These are phyloP conservation scores for Apiosordaria backusii DNA, from an alignment of 495 filamentous ascomycete species.

Conservation along the genomic window DNA sequence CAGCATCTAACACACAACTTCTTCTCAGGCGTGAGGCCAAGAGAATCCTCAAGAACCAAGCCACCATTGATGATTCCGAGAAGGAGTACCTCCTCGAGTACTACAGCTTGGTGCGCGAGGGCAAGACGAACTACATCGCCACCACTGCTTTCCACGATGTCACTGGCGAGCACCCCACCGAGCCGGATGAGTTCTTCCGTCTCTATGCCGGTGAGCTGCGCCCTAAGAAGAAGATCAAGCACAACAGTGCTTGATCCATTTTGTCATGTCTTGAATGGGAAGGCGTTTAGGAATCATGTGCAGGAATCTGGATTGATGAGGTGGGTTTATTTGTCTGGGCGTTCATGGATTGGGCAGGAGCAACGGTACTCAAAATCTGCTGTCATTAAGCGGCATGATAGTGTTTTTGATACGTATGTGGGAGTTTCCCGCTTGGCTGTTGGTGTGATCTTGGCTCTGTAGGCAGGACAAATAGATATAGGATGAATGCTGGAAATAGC, in stretches of 20 bases:
- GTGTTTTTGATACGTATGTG: background rate
- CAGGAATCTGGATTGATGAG: background rate
- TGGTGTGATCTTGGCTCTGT: background rate
- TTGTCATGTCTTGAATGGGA: background rate
- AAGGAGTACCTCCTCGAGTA: slow-evolving; percentile 55
- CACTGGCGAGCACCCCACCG: slow-evolving; percentile 48
- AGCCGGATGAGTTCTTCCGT: slow-evolving; percentile 53
- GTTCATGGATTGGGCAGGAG: background rate
- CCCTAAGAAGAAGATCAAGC: slow-evolving; percentile 37
- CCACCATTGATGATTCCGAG: slow-evolving; percentile 46
- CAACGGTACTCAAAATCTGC: background rate
- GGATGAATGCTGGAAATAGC: background rate
- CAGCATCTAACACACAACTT: slow-evolving; percentile 11
- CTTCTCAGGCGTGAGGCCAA: slow-evolving; percentile 43
- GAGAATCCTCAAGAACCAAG: slow-evolving; percentile 41
- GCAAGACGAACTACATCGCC: slow-evolving; percentile 59
- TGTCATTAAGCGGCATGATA: background rate
- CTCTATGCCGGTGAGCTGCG: slow-evolving; percentile 46
- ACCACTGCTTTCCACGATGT: slow-evolving; percentile 54
- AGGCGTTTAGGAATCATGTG: background rate
- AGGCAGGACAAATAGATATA: background rate
- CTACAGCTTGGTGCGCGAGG: slow-evolving; percentile 55
- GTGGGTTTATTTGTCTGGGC: background rate
- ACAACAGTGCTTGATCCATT: background rate
- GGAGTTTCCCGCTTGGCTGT: background rate